Base-by-base conservation (phyloP, 2,329 filamentous ascomycete genomes). In the Alternaria panax region DNA sequence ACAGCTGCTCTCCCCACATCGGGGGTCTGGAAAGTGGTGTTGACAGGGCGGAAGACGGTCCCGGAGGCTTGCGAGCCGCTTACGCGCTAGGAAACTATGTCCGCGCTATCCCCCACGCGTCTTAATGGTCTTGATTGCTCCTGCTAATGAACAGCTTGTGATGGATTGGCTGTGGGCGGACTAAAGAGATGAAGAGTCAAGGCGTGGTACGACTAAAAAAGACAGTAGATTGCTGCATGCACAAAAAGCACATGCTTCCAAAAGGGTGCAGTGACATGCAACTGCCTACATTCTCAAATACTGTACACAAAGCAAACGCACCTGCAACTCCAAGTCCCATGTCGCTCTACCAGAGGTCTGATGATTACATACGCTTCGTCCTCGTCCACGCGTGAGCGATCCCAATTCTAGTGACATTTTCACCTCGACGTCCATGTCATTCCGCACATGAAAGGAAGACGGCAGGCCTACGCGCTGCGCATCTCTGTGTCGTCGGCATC, bases 401-500 rank as follows among this genome's bases (percentile, higher is more conserved):
- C 45, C 47, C 52, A n/a, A 50, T 60, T 69, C 66, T 69, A 69
- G 54, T 67, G 45, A 59, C 56, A 56, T 54, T 59, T 45, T 30
- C 41, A 46, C 43, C 46, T 36, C 34, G 40, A 48, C 36, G 53
- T 36, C 34, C 24, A 50, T 32, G 38, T 51, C 57, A 48, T 56
- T 30, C 45, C 28, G 40, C 41, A 36, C 9, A 27, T 51, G 34
- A 42, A 55, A 46, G 25, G 8, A 42, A 34, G 43, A 51, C 20
- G 27, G 16, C 9, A 42, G 32, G 30, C 45, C 67, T 62, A 76
- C 32, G 55, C 63, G 38, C 53, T 73, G 55, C 67, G 57, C 75
- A 77, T 78, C 40, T 73, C 71, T 25, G 62, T 64, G 43, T 78
- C 75, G 18, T 76, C 70, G n/a, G 57, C 57, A 48, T 77, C 75